Percentiles rank a stretch among this genome's conserved stretches.
Conservation (phyloP, 1,139 yeast genomes). For the Saccharomyces uvarum region DNA sequence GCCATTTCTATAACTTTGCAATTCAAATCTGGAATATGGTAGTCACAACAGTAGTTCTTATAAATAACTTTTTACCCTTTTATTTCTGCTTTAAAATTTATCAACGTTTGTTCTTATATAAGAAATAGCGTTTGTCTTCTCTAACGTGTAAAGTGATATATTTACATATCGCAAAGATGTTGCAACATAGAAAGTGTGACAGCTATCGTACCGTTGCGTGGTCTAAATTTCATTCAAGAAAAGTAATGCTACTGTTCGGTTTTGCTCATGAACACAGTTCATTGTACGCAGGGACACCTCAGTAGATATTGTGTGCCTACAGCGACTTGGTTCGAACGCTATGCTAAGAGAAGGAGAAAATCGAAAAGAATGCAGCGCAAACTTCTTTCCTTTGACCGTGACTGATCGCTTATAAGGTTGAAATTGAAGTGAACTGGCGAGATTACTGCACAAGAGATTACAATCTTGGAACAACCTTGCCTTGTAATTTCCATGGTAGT, state of each 20-base stretch:
- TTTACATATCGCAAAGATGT: background rate
- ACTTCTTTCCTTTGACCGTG: background rate
- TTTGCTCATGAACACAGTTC: background rate
- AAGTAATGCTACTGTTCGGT: background rate
- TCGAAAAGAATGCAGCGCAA: background rate
- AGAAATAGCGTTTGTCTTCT: constrained; percentile 3
- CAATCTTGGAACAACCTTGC: too few relatives aligned
- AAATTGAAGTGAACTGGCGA: background rate
- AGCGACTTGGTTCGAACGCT: too few relatives aligned
- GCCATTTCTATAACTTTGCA: background rate
- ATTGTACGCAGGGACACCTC: background rate
- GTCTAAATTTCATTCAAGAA: background rate
- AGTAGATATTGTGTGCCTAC: background rate
- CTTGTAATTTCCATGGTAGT: too few relatives aligned
- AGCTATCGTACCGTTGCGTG: background rate
- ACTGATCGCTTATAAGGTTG: background rate
- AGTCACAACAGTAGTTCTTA: background rate
- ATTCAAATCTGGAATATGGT: background rate
- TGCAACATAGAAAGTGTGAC: background rate
- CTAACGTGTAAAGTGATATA: background rate
- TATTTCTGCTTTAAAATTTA: background rate
- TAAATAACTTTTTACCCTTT: background rate
- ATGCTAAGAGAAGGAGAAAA: background rate
- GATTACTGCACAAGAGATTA: too few relatives aligned
- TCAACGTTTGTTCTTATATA: background rate